Conservation (phyloP, 2,329 filamentous ascomycete species). For the Verticillium isaacii region DNA sequence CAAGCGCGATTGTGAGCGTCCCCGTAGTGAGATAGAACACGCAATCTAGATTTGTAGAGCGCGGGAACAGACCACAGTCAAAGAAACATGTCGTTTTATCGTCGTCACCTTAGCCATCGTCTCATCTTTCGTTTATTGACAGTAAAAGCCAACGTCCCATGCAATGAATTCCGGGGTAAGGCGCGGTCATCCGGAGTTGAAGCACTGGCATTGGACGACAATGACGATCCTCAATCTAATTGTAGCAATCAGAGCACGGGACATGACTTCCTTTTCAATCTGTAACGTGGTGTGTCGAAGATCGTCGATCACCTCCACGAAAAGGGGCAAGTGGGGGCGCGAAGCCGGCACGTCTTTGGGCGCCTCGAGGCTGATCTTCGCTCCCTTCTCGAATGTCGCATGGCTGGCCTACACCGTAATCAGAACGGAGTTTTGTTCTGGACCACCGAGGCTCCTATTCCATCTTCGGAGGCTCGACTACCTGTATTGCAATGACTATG, state of each 20-base stretch:
- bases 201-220: neutral
- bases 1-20: too few species aligned
- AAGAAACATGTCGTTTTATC: too few species aligned
- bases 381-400: neutral
- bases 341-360: neutral
- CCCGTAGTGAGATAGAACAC: too few species aligned
- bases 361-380: neutral
- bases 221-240: neutral
- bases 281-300: neutral
- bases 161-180: neutral
- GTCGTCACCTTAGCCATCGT: too few species aligned
- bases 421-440: neutral
- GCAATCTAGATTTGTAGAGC: too few species aligned
- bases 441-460: neutral
- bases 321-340: neutral
- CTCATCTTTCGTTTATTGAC: too few species aligned
- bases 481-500: neutral
- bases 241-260: neutral
- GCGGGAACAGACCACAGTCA: too few species aligned
- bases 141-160: too few species aligned
- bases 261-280: neutral
- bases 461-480: neutral
- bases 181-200: neutral
- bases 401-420: neutral
- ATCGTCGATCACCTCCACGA: neutral